Percentiles rank a stretch among this genome's conserved stretches.
These are phyloP conservation scores for Cudoniella acicularis DNA, from an alignment of 495 filamentous ascomycete genomes.

Conservation along the genomic window DNA sequence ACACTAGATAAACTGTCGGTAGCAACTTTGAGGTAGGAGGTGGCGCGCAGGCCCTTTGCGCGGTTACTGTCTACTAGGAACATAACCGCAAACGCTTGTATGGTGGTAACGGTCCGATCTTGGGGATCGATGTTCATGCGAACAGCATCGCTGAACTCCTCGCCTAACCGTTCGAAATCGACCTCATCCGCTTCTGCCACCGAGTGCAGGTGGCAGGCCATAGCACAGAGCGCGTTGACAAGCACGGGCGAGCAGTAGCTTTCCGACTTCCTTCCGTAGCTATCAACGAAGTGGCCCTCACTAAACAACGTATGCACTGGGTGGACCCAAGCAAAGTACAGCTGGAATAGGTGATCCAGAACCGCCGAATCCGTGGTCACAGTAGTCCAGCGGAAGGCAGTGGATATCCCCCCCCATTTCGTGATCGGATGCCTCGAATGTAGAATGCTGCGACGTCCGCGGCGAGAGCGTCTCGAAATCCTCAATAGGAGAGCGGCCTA, in stretches of 20 bases:
- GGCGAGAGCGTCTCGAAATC: constrained; percentile 20
- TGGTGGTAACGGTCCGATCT: constrained; percentile 25
- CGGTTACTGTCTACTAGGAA: constrained; percentile 31
- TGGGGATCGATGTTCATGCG: constrained; percentile 19
- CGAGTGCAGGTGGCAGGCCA: constrained; percentile 36
- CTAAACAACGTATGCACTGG: constrained; percentile 40
- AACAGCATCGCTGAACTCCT: constrained; percentile 33
- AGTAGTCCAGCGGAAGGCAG: constrained; percentile 28
- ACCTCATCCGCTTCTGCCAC: constrained; percentile 17
- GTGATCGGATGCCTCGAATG: constrained; percentile 21
- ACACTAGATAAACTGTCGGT: constrained; percentile 10
- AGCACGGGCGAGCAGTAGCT: constrained; percentile 32
- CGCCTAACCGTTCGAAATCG: constrained; percentile 27
- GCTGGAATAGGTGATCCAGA: constrained; percentile 35
- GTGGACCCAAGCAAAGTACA: constrained; percentile 43
- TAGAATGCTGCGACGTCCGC: constrained; percentile 20
- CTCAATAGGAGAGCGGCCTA: constrained; percentile 25
- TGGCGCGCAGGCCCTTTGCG: constrained; percentile 28
- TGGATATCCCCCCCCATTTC: constrained; percentile 21
- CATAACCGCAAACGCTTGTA: constrained; percentile 34
- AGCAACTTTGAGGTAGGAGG: constrained; percentile 32
- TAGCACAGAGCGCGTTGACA: constrained; percentile 39
- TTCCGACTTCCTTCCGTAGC: constrained; percentile 24
- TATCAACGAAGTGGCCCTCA: constrained; percentile 33
- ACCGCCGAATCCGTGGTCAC: constrained; percentile 29